Conservation (phyloP, 148 eudicot genomes). For the Camellia granthamiana region DNA sequence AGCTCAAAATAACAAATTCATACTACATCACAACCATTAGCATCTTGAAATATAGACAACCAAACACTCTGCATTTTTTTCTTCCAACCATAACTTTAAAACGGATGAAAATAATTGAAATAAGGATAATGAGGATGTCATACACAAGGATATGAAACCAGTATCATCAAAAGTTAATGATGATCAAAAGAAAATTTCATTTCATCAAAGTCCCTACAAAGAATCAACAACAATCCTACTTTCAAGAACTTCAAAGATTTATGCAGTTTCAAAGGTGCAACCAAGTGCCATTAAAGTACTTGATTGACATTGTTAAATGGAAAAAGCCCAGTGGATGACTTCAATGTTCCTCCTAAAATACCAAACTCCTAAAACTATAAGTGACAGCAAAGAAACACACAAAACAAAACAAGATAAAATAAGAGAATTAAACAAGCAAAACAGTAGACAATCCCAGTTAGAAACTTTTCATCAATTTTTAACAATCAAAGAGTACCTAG, state of each 20-base stretch:
- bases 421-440: background rate
- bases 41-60: background rate
- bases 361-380: background rate
- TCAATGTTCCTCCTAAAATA: background rate
- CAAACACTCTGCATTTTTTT: background rate
- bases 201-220: background rate
- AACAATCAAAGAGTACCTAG: background rate
- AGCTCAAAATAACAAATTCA: background rate
- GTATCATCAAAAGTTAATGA: background rate
- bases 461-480: background rate
- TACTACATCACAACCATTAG: conserved; percentile 1
- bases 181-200: background rate
- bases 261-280: background rate
- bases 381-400: background rate
- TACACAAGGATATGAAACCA: background rate
- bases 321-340: background rate
- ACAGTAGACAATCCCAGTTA: background rate
- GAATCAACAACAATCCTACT: background rate
- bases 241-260: background rate
- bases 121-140: background rate
- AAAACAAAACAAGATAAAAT: background rate
- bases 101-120: background rate
- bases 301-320: background rate
- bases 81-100: background rate
- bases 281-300: background rate